These are phyloP conservation scores for Candida railenensis DNA, from an alignment of 805 yeast genomes.

Conservation along the genomic window DNA sequence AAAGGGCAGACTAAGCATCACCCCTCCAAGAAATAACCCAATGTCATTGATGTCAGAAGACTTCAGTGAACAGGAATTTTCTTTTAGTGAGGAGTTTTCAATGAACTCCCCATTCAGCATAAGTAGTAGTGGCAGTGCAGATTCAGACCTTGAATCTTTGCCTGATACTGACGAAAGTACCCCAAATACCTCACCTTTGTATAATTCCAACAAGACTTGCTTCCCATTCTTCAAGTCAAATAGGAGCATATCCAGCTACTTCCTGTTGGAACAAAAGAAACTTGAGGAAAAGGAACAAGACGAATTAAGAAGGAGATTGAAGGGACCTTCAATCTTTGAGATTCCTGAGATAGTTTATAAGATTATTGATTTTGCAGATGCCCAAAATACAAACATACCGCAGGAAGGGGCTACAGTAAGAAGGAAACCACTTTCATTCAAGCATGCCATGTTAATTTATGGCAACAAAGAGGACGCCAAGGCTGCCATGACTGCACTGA, in stretches of 20 bases:
- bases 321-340: constrained; percentile 49
- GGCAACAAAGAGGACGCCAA: constrained; percentile 50
- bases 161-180: constrained; percentile 6
- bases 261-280: neutral
- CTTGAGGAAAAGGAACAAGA: neutral
- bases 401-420: constrained; percentile 59
- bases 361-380: constrained; percentile 63
- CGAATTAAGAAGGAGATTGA: neutral
- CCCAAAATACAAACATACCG: constrained; percentile 51
- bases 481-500: constrained; percentile 38
- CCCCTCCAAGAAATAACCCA: neutral
- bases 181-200: constrained; percentile 5
- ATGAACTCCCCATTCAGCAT: constrained; percentile 1
- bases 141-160: constrained; percentile 3
- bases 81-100: neutral
- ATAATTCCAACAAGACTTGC: neutral
- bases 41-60: neutral
- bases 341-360: constrained; percentile 74
- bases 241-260: neutral
- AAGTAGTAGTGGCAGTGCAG: neutral
- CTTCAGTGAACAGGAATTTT: constrained; percentile 3
- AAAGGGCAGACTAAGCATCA: neutral
- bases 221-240: constrained; percentile 2
- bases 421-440: constrained; percentile 65
- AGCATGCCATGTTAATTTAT: constrained; percentile 68